A percentile compares a stretch with the other conserved stretches of the same genome.
Evolutionary conservation across 2,329 filamentous ascomycete species (phyloP).

Genomic region (Pseudogymnoascus sp.): DNA sequence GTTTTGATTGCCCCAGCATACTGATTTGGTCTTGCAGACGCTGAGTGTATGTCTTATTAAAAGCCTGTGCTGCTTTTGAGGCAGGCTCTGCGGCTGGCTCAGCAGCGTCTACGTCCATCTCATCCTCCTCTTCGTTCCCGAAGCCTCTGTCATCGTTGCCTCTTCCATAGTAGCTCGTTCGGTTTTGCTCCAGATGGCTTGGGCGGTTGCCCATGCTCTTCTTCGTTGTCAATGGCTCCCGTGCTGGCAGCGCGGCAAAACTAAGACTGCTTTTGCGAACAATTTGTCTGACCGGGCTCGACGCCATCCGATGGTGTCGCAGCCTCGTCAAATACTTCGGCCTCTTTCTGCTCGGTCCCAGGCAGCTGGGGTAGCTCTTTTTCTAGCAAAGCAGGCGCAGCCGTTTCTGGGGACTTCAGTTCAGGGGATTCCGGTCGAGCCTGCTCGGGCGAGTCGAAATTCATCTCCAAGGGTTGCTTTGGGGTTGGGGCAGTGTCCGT

Average conservation of each 20-base stretch:
- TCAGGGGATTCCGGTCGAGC: not conserved
- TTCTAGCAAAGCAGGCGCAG: not conserved
- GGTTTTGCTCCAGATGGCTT: slow-evolving; percentile 69
- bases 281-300: slow-evolving; percentile 68
- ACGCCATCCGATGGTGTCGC: slow-evolving; percentile 59
- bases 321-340: slow-evolving; percentile 12
- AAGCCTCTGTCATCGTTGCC: slow-evolving; percentile 56
- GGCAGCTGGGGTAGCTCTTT: not conserved
- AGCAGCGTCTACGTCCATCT: slow-evolving; percentile 43
- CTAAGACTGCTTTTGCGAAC: slow-evolving; percentile 92
- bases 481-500: slow-evolving; percentile 10
- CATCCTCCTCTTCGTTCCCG: slow-evolving; percentile 38
- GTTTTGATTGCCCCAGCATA: slow-evolving; percentile 52
- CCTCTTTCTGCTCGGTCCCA: not conserved
- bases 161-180: slow-evolving; percentile 67
- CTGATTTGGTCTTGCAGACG: slow-evolving; percentile 89
- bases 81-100: slow-evolving; percentile 37
- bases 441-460: slow-evolving; percentile 4
- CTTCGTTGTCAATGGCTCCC: slow-evolving; percentile 78
- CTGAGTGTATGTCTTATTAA: slow-evolving; percentile 91
- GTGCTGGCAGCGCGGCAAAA: slow-evolving; percentile 85
- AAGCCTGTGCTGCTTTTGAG: slow-evolving; percentile 45
- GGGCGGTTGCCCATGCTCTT: slow-evolving; percentile 70
- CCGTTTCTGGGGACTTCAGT: not conserved
- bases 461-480: not conserved